Conservation (phyloP, 768 basidiomycete species). For the Strobilomyces dryophilus region DNA sequence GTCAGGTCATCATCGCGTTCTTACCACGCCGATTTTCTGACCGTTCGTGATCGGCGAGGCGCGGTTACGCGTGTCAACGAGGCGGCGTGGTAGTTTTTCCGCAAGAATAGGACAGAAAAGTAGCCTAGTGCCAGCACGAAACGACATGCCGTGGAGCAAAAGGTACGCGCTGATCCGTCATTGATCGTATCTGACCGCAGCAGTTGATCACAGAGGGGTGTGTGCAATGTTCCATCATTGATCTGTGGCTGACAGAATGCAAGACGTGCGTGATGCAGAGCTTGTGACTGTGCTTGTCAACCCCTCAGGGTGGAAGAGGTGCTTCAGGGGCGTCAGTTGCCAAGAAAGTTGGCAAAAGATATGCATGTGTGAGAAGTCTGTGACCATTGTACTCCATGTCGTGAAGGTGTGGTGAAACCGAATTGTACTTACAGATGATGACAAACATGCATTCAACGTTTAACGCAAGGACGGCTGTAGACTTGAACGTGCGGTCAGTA, state of each 20-base stretch:
- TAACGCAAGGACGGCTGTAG: too few relatives aligned
- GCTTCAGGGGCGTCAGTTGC: neutral
- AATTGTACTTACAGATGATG: neutral
- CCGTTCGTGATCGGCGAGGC: neutral
- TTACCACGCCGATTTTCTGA: neutral
- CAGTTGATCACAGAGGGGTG: neutral
- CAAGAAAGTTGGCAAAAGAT: neutral
- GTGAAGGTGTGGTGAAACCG: slow-evolving; percentile 2
- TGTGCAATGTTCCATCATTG: neutral
- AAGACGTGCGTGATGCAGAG: neutral
- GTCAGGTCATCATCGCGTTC: neutral
- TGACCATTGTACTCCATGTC: neutral
- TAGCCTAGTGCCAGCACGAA: neutral
- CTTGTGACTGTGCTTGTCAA: neutral
- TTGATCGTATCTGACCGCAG: slow-evolving; percentile 2
- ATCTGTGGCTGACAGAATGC: slow-evolving; percentile 3
- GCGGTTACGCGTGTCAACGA: neutral
- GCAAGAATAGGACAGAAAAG: neutral
- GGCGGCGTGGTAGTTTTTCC: too few relatives aligned
- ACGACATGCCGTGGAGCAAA: neutral
- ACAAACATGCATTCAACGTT: too few relatives aligned
- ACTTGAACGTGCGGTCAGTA: too few relatives aligned
- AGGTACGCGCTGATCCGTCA: neutral
- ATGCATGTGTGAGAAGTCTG: slow-evolving; percentile 1
- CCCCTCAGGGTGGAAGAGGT: slow-evolving; percentile 1